Evolutionary conservation across 306 rosid genomes (phyloP).

Genomic region (Prunus kanzakura): DNA sequence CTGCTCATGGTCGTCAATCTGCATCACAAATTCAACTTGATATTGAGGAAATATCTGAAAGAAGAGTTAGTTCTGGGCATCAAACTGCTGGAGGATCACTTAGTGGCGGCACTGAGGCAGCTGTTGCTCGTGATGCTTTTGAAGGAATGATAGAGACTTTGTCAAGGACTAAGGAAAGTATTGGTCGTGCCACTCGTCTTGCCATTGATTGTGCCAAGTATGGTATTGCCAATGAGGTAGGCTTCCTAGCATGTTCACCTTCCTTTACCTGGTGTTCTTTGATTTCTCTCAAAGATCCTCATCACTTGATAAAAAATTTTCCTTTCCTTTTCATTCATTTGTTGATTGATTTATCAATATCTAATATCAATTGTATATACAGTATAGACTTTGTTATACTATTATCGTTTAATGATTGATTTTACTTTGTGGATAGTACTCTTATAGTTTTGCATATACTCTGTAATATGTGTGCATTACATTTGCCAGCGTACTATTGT

Average conservation of each 20-base stretch:
- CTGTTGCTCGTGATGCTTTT: slow-evolving; percentile 98
- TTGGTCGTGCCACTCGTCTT: slow-evolving; percentile 99
- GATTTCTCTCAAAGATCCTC: background rate
- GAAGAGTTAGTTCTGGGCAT: slow-evolving; percentile 69
- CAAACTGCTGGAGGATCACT: slow-evolving; percentile 67
- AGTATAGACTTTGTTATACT: too few relatives aligned
- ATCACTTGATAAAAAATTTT: background rate
- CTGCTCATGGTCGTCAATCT: slow-evolving; percentile 46
- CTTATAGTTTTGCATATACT: background rate
- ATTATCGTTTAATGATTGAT: background rate
- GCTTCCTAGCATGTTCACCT: slow-evolving; percentile 15
- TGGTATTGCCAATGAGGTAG: slow-evolving; percentile 96
- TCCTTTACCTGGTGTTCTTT: background rate
- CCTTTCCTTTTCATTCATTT: background rate
- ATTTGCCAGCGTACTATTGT: background rate
- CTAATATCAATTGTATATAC: background rate
- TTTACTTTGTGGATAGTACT: background rate
- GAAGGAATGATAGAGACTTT: slow-evolving; percentile 99
- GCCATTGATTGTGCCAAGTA: slow-evolving; percentile 99
- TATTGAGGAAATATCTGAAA: slow-evolving; percentile 69
- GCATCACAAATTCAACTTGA: slow-evolving; percentile 55
- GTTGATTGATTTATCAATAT: background rate
- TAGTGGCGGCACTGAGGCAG: slow-evolving; percentile 98
- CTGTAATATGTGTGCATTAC: background rate
- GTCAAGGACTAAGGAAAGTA: slow-evolving; percentile 98